A percentile compares a stretch with the other conserved stretches of the same genome.
Conservation (phyloP, 1,284 basidiomycete genomes). For the Heterobasidion occidentale region DNA sequence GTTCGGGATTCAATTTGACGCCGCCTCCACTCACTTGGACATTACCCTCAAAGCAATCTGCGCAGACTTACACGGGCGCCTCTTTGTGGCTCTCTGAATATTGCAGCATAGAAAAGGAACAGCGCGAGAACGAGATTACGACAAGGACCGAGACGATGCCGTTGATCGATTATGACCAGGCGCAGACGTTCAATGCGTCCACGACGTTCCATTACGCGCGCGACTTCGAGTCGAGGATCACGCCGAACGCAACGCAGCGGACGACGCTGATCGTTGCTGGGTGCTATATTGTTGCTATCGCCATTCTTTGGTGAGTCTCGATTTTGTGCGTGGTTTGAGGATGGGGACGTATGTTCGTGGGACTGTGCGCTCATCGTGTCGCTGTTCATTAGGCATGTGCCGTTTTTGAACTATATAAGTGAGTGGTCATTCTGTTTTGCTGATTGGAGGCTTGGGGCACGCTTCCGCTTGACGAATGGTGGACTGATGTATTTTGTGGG, state of each 20-base stretch:
- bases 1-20: no score
- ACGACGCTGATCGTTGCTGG: slow-evolving; percentile 75
- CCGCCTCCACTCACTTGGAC: no score
- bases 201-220: slow-evolving; percentile 23
- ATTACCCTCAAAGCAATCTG: no score
- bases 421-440: slow-evolving; percentile 22
- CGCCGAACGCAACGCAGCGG: slow-evolving; percentile 65
- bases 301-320: slow-evolving; percentile 58
- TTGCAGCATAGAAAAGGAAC: no score
- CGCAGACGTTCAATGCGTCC: background rate
- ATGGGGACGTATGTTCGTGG: background rate
- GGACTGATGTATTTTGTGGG: no score
- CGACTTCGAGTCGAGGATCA: slow-evolving; percentile 30
- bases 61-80: no score
- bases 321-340: background rate
- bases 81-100: no score
- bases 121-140: no score
- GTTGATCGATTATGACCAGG: slow-evolving; percentile 2
- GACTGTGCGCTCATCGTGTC: background rate
- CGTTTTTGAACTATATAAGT: slow-evolving; percentile 67
- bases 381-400: slow-evolving; percentile 54
- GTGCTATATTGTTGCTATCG: slow-evolving; percentile 65
- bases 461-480: background rate
- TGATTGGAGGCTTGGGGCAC: background rate
- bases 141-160: background rate